Conservation (phyloP, 257 asterid genomes). For the Osmanthus fragrans region DNA sequence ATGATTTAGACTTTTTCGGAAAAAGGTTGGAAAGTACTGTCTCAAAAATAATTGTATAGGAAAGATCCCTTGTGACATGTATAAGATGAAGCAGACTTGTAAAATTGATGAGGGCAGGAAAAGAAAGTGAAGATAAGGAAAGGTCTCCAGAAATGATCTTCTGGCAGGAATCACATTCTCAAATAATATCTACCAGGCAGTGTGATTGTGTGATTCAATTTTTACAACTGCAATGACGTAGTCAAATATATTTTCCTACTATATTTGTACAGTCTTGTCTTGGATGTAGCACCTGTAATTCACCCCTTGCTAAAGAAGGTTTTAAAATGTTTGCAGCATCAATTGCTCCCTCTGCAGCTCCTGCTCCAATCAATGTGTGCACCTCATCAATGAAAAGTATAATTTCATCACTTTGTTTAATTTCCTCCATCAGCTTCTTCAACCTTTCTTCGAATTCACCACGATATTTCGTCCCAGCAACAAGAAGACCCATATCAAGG, state of each 20-base stretch:
- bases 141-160: not conserved
- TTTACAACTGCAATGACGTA: not conserved
- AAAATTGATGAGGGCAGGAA: not conserved
- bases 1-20: not conserved
- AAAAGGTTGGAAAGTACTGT: not conserved
- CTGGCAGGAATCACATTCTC: not conserved
- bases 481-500: slow-evolving; percentile 92
- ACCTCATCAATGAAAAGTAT: slow-evolving; percentile 96
- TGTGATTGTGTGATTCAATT: not conserved
- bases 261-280: not conserved
- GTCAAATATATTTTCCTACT: not conserved
- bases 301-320: slow-evolving; percentile 96
- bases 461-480: slow-evolving; percentile 95
- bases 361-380: slow-evolving; percentile 96
- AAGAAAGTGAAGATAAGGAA: not conserved
- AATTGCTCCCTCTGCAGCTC: slow-evolving; percentile 98
- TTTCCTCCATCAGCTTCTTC: slow-evolving; percentile 92
- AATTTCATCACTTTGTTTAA: slow-evolving; percentile 84
- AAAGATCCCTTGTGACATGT: not conserved
- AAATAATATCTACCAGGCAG: not conserved
- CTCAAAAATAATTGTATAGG: not conserved
- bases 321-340: slow-evolving; percentile 96
- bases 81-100: slow-evolving; percentile 6
- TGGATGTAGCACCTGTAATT: slow-evolving; percentile 69
- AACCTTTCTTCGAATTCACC: slow-evolving; percentile 98